Conservation (phyloP, 2,329 filamentous ascomycete species). For the Epicoccum sorghinum region DNA sequence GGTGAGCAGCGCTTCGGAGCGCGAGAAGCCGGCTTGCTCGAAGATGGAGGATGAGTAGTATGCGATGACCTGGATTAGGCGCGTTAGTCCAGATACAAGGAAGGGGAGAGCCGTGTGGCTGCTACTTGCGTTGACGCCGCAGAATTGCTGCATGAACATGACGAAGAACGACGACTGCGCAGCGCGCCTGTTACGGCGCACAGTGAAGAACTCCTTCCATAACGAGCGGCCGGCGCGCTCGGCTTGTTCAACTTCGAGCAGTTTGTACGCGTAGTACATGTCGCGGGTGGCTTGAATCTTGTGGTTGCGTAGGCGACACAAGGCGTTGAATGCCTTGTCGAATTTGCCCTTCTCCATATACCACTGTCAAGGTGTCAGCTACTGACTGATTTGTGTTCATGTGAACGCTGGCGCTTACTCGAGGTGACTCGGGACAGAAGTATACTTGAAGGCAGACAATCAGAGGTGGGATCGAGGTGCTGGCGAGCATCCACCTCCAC, state of each 20-base stretch:
- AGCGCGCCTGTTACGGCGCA: slow-evolving; percentile 43
- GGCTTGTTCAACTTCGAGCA: slow-evolving; percentile 45
- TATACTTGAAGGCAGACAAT: slow-evolving; percentile 42
- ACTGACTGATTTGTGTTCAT: too few relatives aligned
- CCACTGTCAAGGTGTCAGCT: slow-evolving; percentile 12
- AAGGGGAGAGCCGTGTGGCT: background rate
- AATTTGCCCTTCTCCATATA: slow-evolving; percentile 46
- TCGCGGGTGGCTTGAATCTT: slow-evolving; percentile 62
- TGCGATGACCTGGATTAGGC: slow-evolving; percentile 2
- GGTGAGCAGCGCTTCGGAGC: slow-evolving; percentile 44
- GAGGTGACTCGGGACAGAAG: slow-evolving; percentile 33
- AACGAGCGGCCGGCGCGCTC: slow-evolving; percentile 41
- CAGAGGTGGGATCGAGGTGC: slow-evolving; percentile 38
- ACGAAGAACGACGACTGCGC: slow-evolving; percentile 42
- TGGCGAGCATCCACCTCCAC: slow-evolving; percentile 44
- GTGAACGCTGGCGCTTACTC: background rate
- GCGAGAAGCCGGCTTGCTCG: slow-evolving; percentile 42
- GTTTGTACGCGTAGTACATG: slow-evolving; percentile 57
- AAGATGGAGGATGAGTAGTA: slow-evolving; percentile 36
- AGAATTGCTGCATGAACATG: slow-evolving; percentile 48
- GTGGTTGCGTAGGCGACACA: slow-evolving; percentile 60
- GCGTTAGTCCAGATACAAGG: too few relatives aligned
- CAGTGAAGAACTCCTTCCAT: slow-evolving; percentile 42
- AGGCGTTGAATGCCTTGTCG: slow-evolving; percentile 38
- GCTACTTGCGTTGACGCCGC: slow-evolving; percentile 30